Evolutionary conservation across 2,329 filamentous ascomycete species (phyloP), one percentile per base, ranked within the genome.

Genomic region (Pseudocercospora eumusae): DNA sequence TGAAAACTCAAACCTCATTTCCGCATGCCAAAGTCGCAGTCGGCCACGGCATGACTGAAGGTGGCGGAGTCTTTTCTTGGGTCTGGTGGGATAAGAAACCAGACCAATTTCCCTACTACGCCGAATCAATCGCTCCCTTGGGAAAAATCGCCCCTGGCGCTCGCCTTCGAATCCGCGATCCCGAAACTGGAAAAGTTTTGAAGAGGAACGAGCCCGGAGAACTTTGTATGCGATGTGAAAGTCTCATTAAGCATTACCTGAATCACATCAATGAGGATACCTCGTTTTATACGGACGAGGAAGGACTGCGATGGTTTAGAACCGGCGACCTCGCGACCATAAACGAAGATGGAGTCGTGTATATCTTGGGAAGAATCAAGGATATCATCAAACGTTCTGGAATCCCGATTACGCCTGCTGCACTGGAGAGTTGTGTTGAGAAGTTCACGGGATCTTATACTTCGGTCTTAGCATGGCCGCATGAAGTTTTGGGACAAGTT

Each of bases 311-410:
- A 13, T 72, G 69, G 70, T 70, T 72, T 56, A 59, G 62, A 18
- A 71, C 68, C 9, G 70, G 70, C 7, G 70, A 72, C 56, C 44
- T 69, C 4, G 70, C 63, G 2, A 54, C 66, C n/a, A 64, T 70
- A 28, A 59, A 62, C 20, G 10, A 42, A 1, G 53, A 67, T 11
- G 66, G 68, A 10, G 27, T 67, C 7, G 36, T 71, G 2, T 71
- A 68, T 23, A 62, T 72, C 56, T 57, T 72, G 4, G 69, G 69
- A 3, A 50, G 70, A 3, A 60, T 60, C 6, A 71, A 73, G 28
- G 66, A 70, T 59, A 59, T 67, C 1, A 68, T 73, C 56, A 70
- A 68, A 54, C 33, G 64, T n/a, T 62, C 64, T 36, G 68, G 63
- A 4, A 49, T 70, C 0, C 47, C 65, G 0, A 66, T 71, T 23